Conservation (phyloP, 2,329 filamentous ascomycete genomes). For the Magnaporthales sp. region DNA sequence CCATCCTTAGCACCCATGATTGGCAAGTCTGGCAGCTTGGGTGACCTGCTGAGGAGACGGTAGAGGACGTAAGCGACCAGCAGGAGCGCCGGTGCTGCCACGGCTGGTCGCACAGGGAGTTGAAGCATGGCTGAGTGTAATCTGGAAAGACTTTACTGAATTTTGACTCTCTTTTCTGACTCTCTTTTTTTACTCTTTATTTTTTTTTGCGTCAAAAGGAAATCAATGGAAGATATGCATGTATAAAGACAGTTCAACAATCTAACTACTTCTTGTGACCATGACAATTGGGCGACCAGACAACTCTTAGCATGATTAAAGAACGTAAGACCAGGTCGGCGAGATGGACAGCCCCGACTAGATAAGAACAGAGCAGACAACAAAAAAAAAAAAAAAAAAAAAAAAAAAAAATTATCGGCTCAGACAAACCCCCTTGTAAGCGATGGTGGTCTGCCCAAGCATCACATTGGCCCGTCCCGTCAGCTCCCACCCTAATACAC, state of each 20-base stretch:
- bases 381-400: not conserved
- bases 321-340: not conserved
- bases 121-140: not conserved
- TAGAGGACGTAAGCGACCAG: not conserved
- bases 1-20: conserved; percentile 21
- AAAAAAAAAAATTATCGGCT: not conserved
- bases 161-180: no score
- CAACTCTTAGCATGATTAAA: not conserved
- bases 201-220: not conserved
- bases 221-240: not conserved
- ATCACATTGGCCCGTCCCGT: not conserved
- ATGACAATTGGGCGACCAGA: not conserved
- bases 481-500: no score
- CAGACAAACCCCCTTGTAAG: not conserved
- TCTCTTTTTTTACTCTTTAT: no score
- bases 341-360: no score
- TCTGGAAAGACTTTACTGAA: not conserved
- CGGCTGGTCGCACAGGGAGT: not conserved
- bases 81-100: not conserved
- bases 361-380: no score
- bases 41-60: not conserved
- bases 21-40: conserved; percentile 13
- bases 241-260: no score
- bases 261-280: no score
- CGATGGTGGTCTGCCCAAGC: not conserved